These are phyloP conservation scores for Tolypocladium paradoxum DNA, from an alignment of 2,329 filamentous ascomycete genomes.

Conservation along the genomic window DNA sequence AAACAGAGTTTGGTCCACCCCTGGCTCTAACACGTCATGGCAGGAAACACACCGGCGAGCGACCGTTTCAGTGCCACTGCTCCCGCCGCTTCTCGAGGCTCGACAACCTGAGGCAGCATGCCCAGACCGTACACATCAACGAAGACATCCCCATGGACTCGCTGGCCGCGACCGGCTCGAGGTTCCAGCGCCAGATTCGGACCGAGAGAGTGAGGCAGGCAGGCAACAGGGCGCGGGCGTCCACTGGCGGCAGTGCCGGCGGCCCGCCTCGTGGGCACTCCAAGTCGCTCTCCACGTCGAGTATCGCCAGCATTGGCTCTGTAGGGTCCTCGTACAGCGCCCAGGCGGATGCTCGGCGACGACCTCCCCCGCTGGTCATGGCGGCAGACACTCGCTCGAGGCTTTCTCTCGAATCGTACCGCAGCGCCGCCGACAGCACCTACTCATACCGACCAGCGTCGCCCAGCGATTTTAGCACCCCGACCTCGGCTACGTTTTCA, in stretches of 20 bases:
- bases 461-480: slow-evolving; percentile 67
- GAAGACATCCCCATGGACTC: slow-evolving; percentile 94
- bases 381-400: slow-evolving; percentile 59
- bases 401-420: slow-evolving; percentile 58
- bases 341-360: slow-evolving; percentile 56
- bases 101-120: slow-evolving; percentile 92
- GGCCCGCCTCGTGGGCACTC: slow-evolving; percentile 69
- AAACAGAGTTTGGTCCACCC: not conserved
- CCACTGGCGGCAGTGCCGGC: slow-evolving; percentile 63
- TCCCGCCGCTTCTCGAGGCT: slow-evolving; percentile 84
- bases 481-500: slow-evolving; percentile 74
- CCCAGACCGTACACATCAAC: slow-evolving; percentile 94
- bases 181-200: slow-evolving; percentile 85
- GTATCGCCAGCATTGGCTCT: slow-evolving; percentile 66
- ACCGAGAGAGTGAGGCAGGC: slow-evolving; percentile 73
- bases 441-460: slow-evolving; percentile 56
- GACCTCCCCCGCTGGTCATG: slow-evolving; percentile 77
- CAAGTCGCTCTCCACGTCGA: slow-evolving; percentile 78
- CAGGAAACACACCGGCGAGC: slow-evolving; percentile 94
- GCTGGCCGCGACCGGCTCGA: slow-evolving; percentile 79
- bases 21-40: slow-evolving; percentile 4
- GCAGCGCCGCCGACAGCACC: slow-evolving; percentile 51
- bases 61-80: slow-evolving; percentile 94
- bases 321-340: slow-evolving; percentile 53
- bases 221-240: slow-evolving; percentile 61